A percentile compares a stretch with the other conserved stretches of the same genome.
Evolutionary conservation across 345 rosid genomes (phyloP).

Genomic region (Brassica carinata): DNA sequence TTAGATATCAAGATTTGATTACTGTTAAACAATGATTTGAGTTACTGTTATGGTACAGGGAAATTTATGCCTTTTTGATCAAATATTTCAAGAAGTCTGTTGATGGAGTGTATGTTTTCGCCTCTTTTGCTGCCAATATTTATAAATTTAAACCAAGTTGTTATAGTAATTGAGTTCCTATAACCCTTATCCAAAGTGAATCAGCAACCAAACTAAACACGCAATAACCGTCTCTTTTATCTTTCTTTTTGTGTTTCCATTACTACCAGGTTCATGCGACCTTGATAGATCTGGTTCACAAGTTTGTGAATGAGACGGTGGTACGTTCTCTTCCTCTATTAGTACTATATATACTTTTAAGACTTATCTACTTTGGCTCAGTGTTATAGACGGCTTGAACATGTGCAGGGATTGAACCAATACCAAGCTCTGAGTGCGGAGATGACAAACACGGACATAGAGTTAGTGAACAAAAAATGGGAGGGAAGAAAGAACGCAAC

Average conservation of each 20-base stretch:
- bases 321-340: slow-evolving; percentile 49
- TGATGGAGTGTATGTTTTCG: slow-evolving; percentile 76
- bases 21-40: too few relatives aligned
- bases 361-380: neutral
- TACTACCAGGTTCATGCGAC: slow-evolving; percentile 71
- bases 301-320: slow-evolving; percentile 25
- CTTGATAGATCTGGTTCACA: slow-evolving; percentile 90
- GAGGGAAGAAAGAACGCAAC: slow-evolving; percentile 88
- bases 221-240: neutral
- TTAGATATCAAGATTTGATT: slow-evolving; percentile 12
- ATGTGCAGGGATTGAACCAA: slow-evolving; percentile 84
- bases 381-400: slow-evolving; percentile 22
- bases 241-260: neutral
- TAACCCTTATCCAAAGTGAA: slow-evolving; percentile 2
- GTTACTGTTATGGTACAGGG: slow-evolving; percentile 54
- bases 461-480: slow-evolving; percentile 84
- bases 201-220: neutral
- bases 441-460: slow-evolving; percentile 25
- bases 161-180: slow-evolving; percentile 13
- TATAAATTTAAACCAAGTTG: slow-evolving; percentile 12
- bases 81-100: slow-evolving; percentile 79
- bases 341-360: neutral
- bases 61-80: slow-evolving; percentile 86
- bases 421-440: slow-evolving; percentile 88
- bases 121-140: slow-evolving; percentile 7